Percentiles rank a stretch among this genome's conserved stretches.
phyloP scores from a whole-genome alignment of 371 early-diverging fungal species.

The Lichtheimia corymbifera region DNA sequence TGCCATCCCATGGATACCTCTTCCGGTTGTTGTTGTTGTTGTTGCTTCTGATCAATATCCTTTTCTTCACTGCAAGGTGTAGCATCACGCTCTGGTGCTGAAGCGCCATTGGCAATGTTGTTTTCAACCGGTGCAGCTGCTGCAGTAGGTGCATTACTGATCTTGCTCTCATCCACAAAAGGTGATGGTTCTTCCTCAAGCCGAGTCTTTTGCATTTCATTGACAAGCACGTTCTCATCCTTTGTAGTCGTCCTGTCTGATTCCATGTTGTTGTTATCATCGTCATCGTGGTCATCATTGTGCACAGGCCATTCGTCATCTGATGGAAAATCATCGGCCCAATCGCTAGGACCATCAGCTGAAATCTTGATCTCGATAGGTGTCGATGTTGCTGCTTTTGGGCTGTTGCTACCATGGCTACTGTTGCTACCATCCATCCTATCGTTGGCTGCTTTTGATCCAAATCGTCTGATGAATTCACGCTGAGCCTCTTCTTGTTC shows the following conservation, averaged over 20 bases:
- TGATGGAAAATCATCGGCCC: constrained; percentile 7
- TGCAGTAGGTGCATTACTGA: too few relatives aligned
- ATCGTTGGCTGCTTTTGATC: neutral
- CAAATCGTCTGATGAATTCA: constrained; percentile 8
- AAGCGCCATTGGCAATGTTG: too few relatives aligned
- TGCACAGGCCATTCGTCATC: neutral
- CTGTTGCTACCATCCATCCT: neutral
- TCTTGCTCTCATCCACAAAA: too few relatives aligned
- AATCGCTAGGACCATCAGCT: constrained; percentile 9
- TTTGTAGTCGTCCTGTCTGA: neutral
- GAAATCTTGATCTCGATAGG: neutral
- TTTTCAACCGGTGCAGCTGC: too few relatives aligned
- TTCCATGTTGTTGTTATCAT: neutral
- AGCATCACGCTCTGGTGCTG: too few relatives aligned
- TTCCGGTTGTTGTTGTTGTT: too few relatives aligned
- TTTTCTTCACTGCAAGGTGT: too few relatives aligned
- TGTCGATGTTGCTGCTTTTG: neutral
- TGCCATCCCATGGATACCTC: too few relatives aligned
- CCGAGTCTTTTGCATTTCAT: too few relatives aligned
- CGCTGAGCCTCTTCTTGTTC: neutral
- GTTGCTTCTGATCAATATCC: too few relatives aligned
- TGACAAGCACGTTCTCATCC: too few relatives aligned
- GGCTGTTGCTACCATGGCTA: neutral
- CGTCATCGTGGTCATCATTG: neutral
- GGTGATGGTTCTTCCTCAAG: too few relatives aligned